A percentile compares a stretch with the other conserved stretches of the same genome.
phyloP scores from a whole-genome alignment of 2,329 filamentous ascomycete genomes.

The Penicillium olsonii region DNA sequence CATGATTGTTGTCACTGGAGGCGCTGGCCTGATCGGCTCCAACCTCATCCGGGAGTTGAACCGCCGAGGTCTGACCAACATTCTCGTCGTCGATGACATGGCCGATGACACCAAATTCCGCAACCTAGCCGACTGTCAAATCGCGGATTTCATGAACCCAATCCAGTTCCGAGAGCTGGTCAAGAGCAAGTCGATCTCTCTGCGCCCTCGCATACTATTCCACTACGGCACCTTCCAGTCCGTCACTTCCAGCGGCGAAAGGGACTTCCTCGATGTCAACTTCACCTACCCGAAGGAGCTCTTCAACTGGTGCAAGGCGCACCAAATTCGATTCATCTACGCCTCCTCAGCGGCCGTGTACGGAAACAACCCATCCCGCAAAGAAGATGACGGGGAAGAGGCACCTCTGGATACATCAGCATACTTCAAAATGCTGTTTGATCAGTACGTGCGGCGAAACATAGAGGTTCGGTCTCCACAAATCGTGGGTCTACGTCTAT shows the following conservation, averaged over 20 bases:
- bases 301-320: conserved; percentile 5
- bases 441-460: conserved; percentile 2
- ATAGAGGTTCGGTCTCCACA: not conserved
- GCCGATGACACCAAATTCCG: conserved; percentile 5
- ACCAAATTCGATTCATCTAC: conserved; percentile 4
- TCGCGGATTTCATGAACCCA: conserved; percentile 1
- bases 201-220: conserved; percentile 1
- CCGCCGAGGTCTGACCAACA: conserved; percentile 1
- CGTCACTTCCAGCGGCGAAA: not conserved
- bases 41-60: conserved; percentile 8
- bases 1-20: conserved; percentile 7
- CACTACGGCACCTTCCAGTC: not conserved
- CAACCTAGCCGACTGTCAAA: conserved; percentile 1
- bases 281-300: conserved; percentile 10
- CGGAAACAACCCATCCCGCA: not conserved
- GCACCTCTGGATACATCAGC: conserved; percentile 1
- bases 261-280: not conserved
- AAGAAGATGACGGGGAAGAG: not conserved
- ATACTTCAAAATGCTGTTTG: conserved; percentile 7
- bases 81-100: conserved; percentile 5
- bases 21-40: conserved; percentile 3
- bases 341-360: conserved; percentile 3
- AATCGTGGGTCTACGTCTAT: conserved; percentile 1
- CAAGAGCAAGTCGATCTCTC: not conserved
- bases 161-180: not conserved